Percentiles rank a stretch among this genome's conserved stretches.
Conservation (phyloP, 1,284 basidiomycete species). For the Sporisorium iseilematis-ciliati region DNA sequence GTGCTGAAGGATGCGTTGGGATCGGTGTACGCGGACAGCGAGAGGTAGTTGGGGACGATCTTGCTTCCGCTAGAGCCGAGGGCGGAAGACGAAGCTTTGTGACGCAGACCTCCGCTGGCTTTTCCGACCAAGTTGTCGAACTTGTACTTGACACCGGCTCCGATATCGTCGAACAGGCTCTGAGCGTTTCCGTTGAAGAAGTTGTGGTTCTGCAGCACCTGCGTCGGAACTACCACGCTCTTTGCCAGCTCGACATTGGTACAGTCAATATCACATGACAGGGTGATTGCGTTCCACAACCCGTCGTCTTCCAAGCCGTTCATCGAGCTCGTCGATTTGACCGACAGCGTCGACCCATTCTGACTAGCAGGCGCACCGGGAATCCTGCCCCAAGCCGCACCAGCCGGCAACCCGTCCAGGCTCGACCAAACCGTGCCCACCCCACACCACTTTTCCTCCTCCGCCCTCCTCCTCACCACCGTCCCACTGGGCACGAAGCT, state of each 20-base stretch:
- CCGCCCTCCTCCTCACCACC: conserved; percentile 27
- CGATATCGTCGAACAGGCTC: conserved; percentile 49
- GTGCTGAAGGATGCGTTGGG: conserved; percentile 27
- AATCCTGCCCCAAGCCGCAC: conserved; percentile 38
- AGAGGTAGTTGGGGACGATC: conserved; percentile 35
- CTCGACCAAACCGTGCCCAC: conserved; percentile 59
- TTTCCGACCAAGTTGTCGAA: conserved; percentile 41
- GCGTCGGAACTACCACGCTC: conserved; percentile 54
- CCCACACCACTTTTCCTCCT: conserved; percentile 47
- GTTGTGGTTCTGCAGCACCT: conserved; percentile 49
- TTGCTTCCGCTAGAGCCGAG: conserved; percentile 7
- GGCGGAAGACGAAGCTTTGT: conserved; percentile 19
- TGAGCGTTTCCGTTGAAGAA: conserved; percentile 56
- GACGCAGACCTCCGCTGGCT: conserved; percentile 2
- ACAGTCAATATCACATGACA: conserved; percentile 53
- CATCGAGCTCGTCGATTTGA: conserved; percentile 1
- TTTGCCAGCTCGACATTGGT: conserved; percentile 42
- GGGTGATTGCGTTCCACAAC: conserved; percentile 57
- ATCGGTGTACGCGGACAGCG: conserved; percentile 43
- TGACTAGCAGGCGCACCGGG: conserved; percentile 25
- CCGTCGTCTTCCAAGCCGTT: conserved; percentile 54
- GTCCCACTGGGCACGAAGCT: conserved; percentile 36
- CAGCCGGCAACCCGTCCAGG: conserved; percentile 53
- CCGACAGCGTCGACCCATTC: conserved; percentile 22
- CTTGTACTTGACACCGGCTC: conserved; percentile 55